These are phyloP conservation scores for Forsythia viridissima DNA, from an alignment of 257 asterid species.

Conservation along the genomic window DNA sequence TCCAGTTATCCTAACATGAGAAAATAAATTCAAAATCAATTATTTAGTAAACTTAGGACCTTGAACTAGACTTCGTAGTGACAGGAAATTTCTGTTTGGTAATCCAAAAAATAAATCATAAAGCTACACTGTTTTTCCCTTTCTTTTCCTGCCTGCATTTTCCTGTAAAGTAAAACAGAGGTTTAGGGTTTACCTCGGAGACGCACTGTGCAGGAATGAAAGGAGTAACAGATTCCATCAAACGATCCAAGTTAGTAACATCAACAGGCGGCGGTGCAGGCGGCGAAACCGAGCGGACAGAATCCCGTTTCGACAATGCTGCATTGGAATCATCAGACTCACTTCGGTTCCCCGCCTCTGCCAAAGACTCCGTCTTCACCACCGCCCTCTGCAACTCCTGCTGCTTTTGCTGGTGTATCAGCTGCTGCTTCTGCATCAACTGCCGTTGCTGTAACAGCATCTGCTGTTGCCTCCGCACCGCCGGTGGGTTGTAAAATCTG, in stretches of 20 bases:
- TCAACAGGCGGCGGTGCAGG: slow-evolving; percentile 35
- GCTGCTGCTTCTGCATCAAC: slow-evolving; percentile 32
- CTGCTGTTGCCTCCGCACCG: slow-evolving; percentile 55
- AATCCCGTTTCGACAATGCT: slow-evolving; percentile 33
- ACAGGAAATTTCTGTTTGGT: neutral
- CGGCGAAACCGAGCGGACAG: neutral
- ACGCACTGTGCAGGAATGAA: slow-evolving; percentile 39
- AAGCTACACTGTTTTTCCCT: neutral
- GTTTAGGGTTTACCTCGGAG: slow-evolving; percentile 54
- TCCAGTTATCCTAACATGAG: slow-evolving; percentile 1
- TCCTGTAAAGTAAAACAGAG: slow-evolving; percentile 15
- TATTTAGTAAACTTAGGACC: neutral
- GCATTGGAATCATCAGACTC: slow-evolving; percentile 29
- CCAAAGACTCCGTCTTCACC: slow-evolving; percentile 33
- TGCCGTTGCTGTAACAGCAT: slow-evolving; percentile 38
- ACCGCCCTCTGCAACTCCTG: slow-evolving; percentile 30
- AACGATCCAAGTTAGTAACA: slow-evolving; percentile 65
- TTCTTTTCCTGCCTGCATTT: slow-evolving; percentile 31
- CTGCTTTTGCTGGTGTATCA: slow-evolving; percentile 23
- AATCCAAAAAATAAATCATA: slow-evolving; percentile 17
- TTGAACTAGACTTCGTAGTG: neutral
- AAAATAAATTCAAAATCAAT: slow-evolving; percentile 8
- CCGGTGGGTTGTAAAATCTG: slow-evolving; percentile 58
- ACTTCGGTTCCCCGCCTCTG: slow-evolving; percentile 26
- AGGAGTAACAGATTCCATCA: slow-evolving; percentile 68